These are phyloP conservation scores for Chalciporus sp. DNA, from an alignment of 1,284 basidiomycete species.

Conservation along the genomic window DNA sequence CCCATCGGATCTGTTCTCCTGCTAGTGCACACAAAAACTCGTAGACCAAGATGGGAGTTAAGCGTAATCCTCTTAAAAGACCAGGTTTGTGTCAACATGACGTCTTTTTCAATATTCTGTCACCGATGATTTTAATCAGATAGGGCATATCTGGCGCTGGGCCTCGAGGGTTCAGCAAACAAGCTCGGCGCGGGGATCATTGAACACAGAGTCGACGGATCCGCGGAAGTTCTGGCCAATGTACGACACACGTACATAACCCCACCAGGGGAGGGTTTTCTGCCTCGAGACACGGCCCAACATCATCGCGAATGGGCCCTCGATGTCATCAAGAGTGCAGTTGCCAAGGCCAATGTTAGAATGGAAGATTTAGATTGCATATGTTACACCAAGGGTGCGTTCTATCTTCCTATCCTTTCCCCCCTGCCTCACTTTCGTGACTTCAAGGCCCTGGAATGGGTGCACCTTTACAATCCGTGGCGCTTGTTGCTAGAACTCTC, in stretches of 20 bases:
- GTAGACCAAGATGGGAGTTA: conserved; percentile 20
- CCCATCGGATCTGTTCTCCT: too few relatives aligned
- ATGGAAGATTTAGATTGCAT: conserved; percentile 90
- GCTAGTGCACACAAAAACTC: conserved; percentile 13
- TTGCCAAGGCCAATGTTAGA: conserved; percentile 71
- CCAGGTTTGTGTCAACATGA: conserved; percentile 35
- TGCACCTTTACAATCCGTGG: conserved; percentile 93
- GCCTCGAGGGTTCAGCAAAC: conserved; percentile 95
- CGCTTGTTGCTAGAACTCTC: conserved; percentile 92
- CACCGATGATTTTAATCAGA: conserved; percentile 41
- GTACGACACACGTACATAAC: conserved; percentile 98
- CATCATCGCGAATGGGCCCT: conserved; percentile 96
- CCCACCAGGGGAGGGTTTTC: conserved; percentile 96
- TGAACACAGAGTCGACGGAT: conserved; percentile 75
- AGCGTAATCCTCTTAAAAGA: conserved; percentile 31
- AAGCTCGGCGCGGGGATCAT: conserved; percentile 98
- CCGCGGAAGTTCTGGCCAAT: conserved; percentile 75
- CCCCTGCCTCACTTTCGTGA: background rate
- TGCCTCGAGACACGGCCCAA: conserved; percentile 91
- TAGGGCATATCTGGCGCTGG: conserved; percentile 72
- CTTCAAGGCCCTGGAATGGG: conserved; percentile 95
- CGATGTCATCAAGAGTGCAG: conserved; percentile 79
- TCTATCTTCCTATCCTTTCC: background rate
- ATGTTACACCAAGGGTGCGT: conserved; percentile 92
- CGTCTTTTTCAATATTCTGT: conserved; percentile 5